phyloP scores from a whole-genome alignment of 495 filamentous ascomycete genomes.

The Penicillium diatomitis region DNA sequence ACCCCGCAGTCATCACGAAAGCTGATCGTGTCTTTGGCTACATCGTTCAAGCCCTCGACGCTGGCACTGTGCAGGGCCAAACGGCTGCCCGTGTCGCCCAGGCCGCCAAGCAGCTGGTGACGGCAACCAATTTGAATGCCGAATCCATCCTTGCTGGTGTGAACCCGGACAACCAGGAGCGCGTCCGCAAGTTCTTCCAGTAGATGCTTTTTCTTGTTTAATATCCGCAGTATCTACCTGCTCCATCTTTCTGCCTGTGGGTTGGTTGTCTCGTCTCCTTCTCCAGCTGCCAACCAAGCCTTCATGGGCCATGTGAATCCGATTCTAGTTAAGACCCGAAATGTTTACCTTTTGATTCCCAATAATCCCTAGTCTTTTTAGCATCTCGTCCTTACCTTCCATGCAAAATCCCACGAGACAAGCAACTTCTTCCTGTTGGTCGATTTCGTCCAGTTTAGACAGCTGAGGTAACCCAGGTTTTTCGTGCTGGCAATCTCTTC shows the following conservation, averaged over 20 bases:
- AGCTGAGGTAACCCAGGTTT: no score
- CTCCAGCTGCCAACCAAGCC: conserved; percentile 12
- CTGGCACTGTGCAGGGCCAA: conserved; percentile 79
- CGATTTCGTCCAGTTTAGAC: no score
- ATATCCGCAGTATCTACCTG: conserved; percentile 11
- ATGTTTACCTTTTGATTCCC: conserved; percentile 14
- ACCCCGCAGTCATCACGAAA: conserved; percentile 68
- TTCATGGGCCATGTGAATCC: conserved; percentile 17
- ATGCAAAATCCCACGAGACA: conserved; percentile 1
- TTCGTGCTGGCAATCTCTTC: no score
- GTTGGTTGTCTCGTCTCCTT: conserved; percentile 4
- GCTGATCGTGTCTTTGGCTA: conserved; percentile 70
- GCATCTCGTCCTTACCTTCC: not conserved
- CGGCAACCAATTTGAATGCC: conserved; percentile 58
- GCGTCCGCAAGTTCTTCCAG: conserved; percentile 62
- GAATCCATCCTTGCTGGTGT: conserved; percentile 60
- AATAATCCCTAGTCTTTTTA: conserved; percentile 1
- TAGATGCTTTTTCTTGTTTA: conserved; percentile 26
- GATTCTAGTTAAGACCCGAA: conserved; percentile 18
- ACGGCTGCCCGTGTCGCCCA: conserved; percentile 62
- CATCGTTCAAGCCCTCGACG: conserved; percentile 80
- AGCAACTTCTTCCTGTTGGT: not conserved
- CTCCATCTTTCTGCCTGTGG: conserved; percentile 1
- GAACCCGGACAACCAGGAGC: conserved; percentile 64
- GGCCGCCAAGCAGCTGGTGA: conserved; percentile 64